Evolutionary conservation across 2,329 filamentous ascomycete species (phyloP).

Genomic region (Dactylella cylindrospora): DNA sequence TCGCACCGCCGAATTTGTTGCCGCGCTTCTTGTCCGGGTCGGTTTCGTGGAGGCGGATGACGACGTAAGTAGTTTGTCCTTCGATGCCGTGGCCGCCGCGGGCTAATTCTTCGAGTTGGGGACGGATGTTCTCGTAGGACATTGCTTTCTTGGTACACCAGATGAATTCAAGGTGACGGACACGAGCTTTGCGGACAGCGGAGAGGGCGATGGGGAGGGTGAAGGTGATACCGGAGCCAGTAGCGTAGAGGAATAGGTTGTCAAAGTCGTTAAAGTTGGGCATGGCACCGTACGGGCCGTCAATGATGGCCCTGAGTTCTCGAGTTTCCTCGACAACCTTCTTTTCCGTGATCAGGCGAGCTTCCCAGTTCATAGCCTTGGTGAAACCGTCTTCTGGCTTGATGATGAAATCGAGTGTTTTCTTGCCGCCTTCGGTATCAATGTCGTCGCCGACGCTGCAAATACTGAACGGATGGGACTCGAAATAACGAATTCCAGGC

Average conservation of each 20-base stretch:
- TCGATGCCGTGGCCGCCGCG: constrained; percentile 28
- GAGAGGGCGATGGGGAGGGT: constrained; percentile 41
- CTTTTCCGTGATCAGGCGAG: constrained; percentile 16
- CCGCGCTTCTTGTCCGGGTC: constrained; percentile 29
- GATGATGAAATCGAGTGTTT: constrained; percentile 43
- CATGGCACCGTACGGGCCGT: constrained; percentile 40
- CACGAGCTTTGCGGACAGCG: constrained; percentile 35
- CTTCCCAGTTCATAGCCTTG: constrained; percentile 34
- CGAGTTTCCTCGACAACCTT: constrained; percentile 13
- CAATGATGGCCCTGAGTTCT: constrained; percentile 36
- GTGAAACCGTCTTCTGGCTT: constrained; percentile 43
- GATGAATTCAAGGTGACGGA: constrained; percentile 41
- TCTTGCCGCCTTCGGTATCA: constrained; percentile 43
- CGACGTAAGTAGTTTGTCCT: constrained; percentile 40
- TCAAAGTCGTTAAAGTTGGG: constrained; percentile 43
- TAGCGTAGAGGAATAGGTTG: constrained; percentile 40
- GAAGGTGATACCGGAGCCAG: constrained; percentile 41
- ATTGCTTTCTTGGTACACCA: constrained; percentile 42
- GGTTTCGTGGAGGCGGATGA: constrained; percentile 44
- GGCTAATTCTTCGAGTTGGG: constrained; percentile 42
- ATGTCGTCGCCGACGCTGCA: constrained; percentile 42
- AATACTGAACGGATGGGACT: constrained; percentile 39
- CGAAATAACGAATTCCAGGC: constrained; percentile 39
- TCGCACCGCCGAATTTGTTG: constrained; percentile 28
- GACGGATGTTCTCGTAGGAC: constrained; percentile 44